Evolutionary conservation across 768 basidiomycete species (phyloP).

Genomic region (Rickenella mellea): DNA sequence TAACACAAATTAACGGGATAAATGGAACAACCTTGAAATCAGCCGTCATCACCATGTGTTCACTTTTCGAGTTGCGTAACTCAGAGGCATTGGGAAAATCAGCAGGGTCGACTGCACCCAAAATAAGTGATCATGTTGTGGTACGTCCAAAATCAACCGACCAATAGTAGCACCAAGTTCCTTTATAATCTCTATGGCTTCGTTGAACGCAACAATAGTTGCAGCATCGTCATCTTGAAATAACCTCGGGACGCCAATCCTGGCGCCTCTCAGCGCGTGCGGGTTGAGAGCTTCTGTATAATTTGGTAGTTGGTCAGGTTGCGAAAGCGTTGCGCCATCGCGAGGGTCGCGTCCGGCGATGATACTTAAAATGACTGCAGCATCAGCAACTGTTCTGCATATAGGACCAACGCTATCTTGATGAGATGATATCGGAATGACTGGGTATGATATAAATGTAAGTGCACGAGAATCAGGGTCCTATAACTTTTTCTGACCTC

Average conservation of each 20-base stretch:
- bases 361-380: conserved; percentile 26
- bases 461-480: background rate
- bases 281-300: conserved; percentile 42
- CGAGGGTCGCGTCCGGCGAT: conserved; percentile 34
- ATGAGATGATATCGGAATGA: conserved; percentile 33
- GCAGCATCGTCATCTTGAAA: conserved; percentile 14
- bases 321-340: conserved; percentile 30
- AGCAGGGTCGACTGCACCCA: conserved; percentile 40
- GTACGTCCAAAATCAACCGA: background rate
- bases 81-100: conserved; percentile 49
- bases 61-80: conserved; percentile 27
- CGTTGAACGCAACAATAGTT: conserved; percentile 27
- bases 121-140: background rate
- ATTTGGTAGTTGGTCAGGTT: conserved; percentile 42
- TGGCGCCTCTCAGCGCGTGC: conserved; percentile 34
- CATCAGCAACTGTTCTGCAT: conserved; percentile 26
- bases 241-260: conserved; percentile 34
- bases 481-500: conserved; percentile 15
- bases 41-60: conserved; percentile 38
- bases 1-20: background rate
- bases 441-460: conserved; percentile 13
- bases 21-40: conserved; percentile 42
- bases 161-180: conserved; percentile 34
- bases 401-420: conserved; percentile 33
- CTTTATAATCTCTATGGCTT: conserved; percentile 25